Conservation (phyloP, 2,329 filamentous ascomycete species). For the Thelonectria olida region DNA sequence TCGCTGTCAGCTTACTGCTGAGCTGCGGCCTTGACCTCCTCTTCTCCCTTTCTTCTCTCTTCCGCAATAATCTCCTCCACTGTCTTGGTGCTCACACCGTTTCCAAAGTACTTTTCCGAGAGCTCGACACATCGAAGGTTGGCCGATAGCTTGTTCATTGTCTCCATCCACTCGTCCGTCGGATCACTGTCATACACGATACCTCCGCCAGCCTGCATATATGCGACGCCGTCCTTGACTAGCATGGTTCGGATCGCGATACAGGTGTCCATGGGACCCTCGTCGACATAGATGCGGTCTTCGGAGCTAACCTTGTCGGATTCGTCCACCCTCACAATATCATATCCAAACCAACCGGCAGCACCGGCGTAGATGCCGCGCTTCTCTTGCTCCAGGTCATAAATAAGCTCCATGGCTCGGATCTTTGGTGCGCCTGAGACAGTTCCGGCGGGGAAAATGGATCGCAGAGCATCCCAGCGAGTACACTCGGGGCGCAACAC, state of each 20-base stretch:
- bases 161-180: slow-evolving; percentile 94
- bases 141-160: slow-evolving; percentile 85
- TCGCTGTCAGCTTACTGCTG: neutral
- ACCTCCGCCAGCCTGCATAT: slow-evolving; percentile 88
- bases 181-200: slow-evolving; percentile 95
- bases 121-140: slow-evolving; percentile 42
- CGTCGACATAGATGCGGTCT: slow-evolving; percentile 50
- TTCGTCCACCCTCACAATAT: slow-evolving; percentile 72
- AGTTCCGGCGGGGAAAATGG: slow-evolving; percentile 96
- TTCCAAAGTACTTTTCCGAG: slow-evolving; percentile 39
- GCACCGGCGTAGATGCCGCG: slow-evolving; percentile 94
- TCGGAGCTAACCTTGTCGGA: slow-evolving; percentile 45
- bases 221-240: slow-evolving; percentile 88
- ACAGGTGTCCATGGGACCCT: slow-evolving; percentile 92
- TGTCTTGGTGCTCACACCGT: slow-evolving; percentile 36
- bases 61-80: slow-evolving; percentile 40
- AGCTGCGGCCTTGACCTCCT: slow-evolving; percentile 33
- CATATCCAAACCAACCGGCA: slow-evolving; percentile 96
- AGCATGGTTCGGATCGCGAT: slow-evolving; percentile 90
- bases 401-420: slow-evolving; percentile 95
- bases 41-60: slow-evolving; percentile 39
- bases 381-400: slow-evolving; percentile 93
- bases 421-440: slow-evolving; percentile 97
- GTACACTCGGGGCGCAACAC: slow-evolving; percentile 85
- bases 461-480: slow-evolving; percentile 93